Conservation (phyloP, 176 grass and related monocot species). For the Aegilops umbellulata region DNA sequence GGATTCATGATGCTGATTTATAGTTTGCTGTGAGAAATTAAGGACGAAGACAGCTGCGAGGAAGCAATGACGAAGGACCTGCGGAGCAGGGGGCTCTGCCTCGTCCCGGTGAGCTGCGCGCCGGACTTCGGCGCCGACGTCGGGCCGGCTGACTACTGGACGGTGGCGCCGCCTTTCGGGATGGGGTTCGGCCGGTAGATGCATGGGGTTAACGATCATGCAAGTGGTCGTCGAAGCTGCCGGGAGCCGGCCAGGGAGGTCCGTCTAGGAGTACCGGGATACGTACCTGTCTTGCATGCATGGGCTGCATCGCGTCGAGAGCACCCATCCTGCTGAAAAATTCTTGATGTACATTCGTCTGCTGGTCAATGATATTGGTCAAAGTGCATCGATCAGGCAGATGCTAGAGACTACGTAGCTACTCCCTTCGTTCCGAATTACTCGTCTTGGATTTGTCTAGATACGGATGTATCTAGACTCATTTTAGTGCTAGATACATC, state of each 20-base stretch:
- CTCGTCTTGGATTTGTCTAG: too few relatives aligned
- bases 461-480: too few relatives aligned
- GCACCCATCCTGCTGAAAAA: slow-evolving; percentile 26
- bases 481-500: too few relatives aligned
- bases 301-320: slow-evolving; percentile 55
- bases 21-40: background rate
- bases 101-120: slow-evolving; percentile 77
- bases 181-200: slow-evolving; percentile 54
- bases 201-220: background rate
- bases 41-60: slow-evolving; percentile 42
- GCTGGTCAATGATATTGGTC: background rate
- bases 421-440: too few relatives aligned
- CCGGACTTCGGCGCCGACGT: slow-evolving; percentile 50
- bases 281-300: background rate
- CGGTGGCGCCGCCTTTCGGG: slow-evolving; percentile 48
- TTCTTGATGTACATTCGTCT: background rate
- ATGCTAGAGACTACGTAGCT: background rate
- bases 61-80: slow-evolving; percentile 57
- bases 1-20: background rate
- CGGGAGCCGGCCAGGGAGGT: background rate
- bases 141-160: slow-evolving; percentile 69
- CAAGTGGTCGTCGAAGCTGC: background rate
- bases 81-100: slow-evolving; percentile 82
- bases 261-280: background rate
- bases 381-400: background rate